Conservation (phyloP, 306 rosid genomes). For the Trifolium dubium region DNA sequence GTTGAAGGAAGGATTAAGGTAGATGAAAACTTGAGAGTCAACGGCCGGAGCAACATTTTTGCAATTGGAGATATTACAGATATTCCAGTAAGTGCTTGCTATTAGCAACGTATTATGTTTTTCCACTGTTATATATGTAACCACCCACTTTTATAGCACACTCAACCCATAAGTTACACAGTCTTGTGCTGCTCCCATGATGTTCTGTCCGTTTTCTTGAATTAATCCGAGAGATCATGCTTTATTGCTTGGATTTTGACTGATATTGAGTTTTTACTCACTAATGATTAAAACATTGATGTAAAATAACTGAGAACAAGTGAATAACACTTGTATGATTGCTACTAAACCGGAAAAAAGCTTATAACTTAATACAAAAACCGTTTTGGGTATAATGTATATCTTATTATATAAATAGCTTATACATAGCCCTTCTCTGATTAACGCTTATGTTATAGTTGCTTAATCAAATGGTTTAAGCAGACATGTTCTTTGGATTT, state of each 20-base stretch:
- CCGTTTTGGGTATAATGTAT: not conserved
- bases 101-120: conserved; percentile 13
- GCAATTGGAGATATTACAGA: conserved; percentile 86
- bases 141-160: conserved; percentile 25
- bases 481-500: conserved; percentile 17
- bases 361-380: not conserved
- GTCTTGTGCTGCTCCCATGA: conserved; percentile 13
- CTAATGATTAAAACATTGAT: conserved; percentile 19
- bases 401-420: not conserved
- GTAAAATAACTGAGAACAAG: conserved; percentile 19
- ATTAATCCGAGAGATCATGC: conserved; percentile 27
- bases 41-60: conserved; percentile 59
- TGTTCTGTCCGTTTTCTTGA: conserved; percentile 5
- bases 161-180: not conserved
- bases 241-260: conserved; percentile 24
- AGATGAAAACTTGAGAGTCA: conserved; percentile 65
- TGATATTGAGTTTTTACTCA: conserved; percentile 19
- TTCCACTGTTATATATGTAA: conserved; percentile 6
- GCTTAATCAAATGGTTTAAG: not conserved
- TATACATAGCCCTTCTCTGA: not conserved
- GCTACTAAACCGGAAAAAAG: not conserved
- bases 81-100: conserved; percentile 58
- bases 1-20: conserved; percentile 66
- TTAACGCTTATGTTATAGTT: not conserved
- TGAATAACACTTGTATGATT: not conserved